These are phyloP conservation scores for Solanum bukasovii DNA, from an alignment of 257 asterid species.

Conservation along the genomic window DNA sequence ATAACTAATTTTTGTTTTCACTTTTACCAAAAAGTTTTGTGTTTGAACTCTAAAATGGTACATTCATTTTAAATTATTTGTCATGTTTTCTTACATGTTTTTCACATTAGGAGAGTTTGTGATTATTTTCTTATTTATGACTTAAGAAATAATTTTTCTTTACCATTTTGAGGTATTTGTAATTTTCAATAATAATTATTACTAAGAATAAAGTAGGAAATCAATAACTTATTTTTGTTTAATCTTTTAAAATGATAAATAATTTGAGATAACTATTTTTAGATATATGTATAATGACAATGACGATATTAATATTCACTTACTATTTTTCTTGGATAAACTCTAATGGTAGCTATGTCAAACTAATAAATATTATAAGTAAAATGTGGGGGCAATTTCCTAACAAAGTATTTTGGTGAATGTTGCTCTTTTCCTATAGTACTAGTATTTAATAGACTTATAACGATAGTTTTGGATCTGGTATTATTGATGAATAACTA, in stretches of 20 bases:
- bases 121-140: not conserved
- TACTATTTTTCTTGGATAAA: not conserved
- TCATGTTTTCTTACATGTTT: not conserved
- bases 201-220: not conserved
- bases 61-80: not conserved
- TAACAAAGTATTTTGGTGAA: not conserved
- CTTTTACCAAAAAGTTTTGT: not conserved
- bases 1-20: not conserved
- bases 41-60: not conserved
- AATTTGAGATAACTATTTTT: not conserved
- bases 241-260: too few relatives aligned
- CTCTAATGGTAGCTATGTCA: not conserved
- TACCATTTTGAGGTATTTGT: not conserved
- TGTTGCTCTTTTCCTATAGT: not conserved
- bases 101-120: not conserved
- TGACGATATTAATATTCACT: not conserved
- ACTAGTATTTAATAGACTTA: not conserved
- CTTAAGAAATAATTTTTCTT: too few relatives aligned
- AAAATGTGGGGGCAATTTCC: not conserved
- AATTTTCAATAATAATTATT: too few relatives aligned
- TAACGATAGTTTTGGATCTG: not conserved
- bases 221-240: too few relatives aligned
- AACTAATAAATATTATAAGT: not conserved
- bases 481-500: not conserved
- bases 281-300: not conserved